Conservation (phyloP, 805 yeast genomes). For the Cyberlindnera petersonii region DNA sequence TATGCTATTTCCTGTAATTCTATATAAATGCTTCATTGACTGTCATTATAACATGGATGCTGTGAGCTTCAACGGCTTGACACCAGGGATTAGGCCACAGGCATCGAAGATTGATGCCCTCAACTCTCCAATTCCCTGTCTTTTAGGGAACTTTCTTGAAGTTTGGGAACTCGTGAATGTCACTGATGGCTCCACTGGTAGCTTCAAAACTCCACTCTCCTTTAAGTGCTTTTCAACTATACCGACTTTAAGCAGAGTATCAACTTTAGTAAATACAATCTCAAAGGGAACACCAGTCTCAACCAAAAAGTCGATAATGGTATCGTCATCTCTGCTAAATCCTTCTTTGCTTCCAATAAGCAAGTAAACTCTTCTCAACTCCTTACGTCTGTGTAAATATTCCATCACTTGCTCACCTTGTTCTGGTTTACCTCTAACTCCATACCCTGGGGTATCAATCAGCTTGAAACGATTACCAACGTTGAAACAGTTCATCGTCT, state of each 20-base stretch:
- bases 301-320: conserved; percentile 46
- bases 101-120: conserved; percentile 48
- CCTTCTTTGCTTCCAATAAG: conserved; percentile 61
- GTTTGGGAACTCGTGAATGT: conserved; percentile 50
- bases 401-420: conserved; percentile 71
- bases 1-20: background rate
- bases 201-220: conserved; percentile 37
- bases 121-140: conserved; percentile 54
- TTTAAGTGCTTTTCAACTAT: conserved; percentile 37
- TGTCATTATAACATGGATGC: background rate
- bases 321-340: conserved; percentile 51
- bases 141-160: conserved; percentile 30
- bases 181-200: conserved; percentile 38
- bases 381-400: conserved; percentile 53
- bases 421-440: conserved; percentile 54
- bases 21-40: background rate
- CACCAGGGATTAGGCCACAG: conserved; percentile 39
- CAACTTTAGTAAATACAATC: conserved; percentile 74
- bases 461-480: conserved; percentile 59
- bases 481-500: conserved; percentile 66
- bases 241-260: conserved; percentile 41
- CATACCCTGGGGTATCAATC: conserved; percentile 91
- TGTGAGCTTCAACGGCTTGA: conserved; percentile 21
- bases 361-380: conserved; percentile 55
- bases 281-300: conserved; percentile 65